Conservation (phyloP, 2,329 filamentous ascomycete genomes). For the Colletotrichum liaoningense region DNA sequence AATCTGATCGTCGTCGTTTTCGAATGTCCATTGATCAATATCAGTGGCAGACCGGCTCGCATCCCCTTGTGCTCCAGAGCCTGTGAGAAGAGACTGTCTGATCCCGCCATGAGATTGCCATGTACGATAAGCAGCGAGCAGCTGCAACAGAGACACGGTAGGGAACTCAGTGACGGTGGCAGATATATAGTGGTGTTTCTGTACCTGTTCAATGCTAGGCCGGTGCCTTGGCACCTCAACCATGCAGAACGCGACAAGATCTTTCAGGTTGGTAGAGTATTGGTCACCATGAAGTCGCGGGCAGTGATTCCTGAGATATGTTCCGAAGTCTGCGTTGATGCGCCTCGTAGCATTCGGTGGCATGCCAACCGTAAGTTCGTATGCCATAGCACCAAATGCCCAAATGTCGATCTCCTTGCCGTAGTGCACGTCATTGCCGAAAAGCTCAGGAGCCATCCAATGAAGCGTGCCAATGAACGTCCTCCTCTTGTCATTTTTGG, state of each 20-base stretch:
- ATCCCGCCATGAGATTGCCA: slow-evolving; percentile 82
- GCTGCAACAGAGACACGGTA: slow-evolving; percentile 69
- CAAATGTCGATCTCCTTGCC: slow-evolving; percentile 84
- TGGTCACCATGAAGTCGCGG: slow-evolving; percentile 78
- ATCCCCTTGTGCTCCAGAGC: too few species aligned
- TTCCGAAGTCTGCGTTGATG: slow-evolving; percentile 61
- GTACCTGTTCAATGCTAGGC: slow-evolving; percentile 76
- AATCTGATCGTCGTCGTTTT: too few species aligned
- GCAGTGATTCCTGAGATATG: slow-evolving; percentile 68
- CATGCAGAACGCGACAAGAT: slow-evolving; percentile 79
- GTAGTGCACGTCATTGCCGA: slow-evolving; percentile 72
- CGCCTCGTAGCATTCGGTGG: slow-evolving; percentile 75
- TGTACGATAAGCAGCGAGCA: slow-evolving; percentile 78
- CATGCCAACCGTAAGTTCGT: slow-evolving; percentile 82
- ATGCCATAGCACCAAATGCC: slow-evolving; percentile 85
- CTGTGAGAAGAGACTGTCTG: slow-evolving; percentile 74
- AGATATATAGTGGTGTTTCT: slow-evolving; percentile 76
- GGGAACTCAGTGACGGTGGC: slow-evolving; percentile 74
- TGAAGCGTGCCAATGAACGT: slow-evolving; percentile 86
- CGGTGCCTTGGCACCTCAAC: slow-evolving; percentile 75
- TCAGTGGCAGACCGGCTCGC: too few species aligned
- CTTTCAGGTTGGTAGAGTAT: slow-evolving; percentile 76
- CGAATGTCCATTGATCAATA: too few species aligned
- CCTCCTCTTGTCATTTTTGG: slow-evolving; percentile 79
- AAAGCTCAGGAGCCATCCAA: slow-evolving; percentile 88